Percentiles rank a stretch among this genome's conserved stretches.
These are phyloP conservation scores for Apiotrichum gamsii DNA, from an alignment of 1,284 basidiomycete species.

Conservation along the genomic window DNA sequence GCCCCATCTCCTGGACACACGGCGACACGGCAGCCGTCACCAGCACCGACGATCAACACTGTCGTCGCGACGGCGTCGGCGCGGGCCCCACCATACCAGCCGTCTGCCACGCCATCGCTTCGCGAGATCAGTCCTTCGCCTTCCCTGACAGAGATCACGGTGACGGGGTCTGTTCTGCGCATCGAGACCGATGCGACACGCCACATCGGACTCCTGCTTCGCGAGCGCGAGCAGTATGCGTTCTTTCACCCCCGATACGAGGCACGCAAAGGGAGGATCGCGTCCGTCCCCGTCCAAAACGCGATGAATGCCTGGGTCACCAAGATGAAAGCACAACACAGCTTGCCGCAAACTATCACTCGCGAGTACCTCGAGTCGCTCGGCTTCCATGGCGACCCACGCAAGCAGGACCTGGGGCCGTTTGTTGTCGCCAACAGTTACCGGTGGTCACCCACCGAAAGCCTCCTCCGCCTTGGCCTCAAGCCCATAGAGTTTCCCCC, in stretches of 20 bases:
- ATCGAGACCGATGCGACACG: background rate
- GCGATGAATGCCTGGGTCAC: constrained; percentile 26
- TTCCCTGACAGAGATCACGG: background rate
- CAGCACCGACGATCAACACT: background rate
- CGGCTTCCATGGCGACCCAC: constrained; percentile 22
- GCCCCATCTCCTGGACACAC: background rate
- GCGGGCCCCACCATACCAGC: background rate
- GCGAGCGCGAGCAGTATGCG: constrained; percentile 30
- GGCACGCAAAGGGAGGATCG: constrained; percentile 3
- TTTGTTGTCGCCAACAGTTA: constrained; percentile 17
- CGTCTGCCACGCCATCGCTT: constrained; percentile 3
- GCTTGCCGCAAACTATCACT: constrained; percentile 19
- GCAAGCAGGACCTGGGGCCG: constrained; percentile 17
- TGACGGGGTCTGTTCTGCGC: background rate
- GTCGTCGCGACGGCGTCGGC: background rate
- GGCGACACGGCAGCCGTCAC: background rate
- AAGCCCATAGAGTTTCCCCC: constrained; percentile 26
- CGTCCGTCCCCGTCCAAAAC: constrained; percentile 17
- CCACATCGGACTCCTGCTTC: constrained; percentile 26
- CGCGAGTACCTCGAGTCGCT: constrained; percentile 20
- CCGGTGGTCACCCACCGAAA: constrained; percentile 27
- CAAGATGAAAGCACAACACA: constrained; percentile 8
- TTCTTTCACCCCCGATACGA: constrained; percentile 12
- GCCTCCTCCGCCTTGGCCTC: constrained; percentile 28
- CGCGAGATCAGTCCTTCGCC: constrained; percentile 12